Percentiles rank a stretch among this genome's conserved stretches.
Evolutionary conservation across 768 basidiomycete species (phyloP).

Genomic region (Amanita subjunquillea): DNA sequence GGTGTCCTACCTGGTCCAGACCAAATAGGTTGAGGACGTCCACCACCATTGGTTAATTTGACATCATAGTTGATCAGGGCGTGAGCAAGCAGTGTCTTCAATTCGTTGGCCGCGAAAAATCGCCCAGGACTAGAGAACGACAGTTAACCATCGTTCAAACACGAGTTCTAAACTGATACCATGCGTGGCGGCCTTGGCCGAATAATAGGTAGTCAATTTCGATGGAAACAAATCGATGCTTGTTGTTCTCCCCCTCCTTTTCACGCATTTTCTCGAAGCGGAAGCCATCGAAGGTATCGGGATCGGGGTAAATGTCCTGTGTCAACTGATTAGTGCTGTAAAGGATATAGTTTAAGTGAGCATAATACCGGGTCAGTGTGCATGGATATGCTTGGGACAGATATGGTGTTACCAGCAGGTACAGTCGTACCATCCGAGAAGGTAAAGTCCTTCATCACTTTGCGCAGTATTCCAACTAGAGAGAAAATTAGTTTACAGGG

Average conservation of each 20-base stretch:
- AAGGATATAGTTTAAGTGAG: neutral
- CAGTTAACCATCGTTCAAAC: neutral
- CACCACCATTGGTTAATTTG: constrained; percentile 15
- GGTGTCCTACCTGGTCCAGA: constrained; percentile 13
- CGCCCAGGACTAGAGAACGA: constrained; percentile 5
- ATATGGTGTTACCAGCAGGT: constrained; percentile 15
- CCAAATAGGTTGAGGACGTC: constrained; percentile 8
- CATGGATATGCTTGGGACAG: constrained; percentile 8
- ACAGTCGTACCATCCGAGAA: constrained; percentile 3
- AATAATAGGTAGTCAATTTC: too few species aligned
- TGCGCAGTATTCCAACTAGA: too few species aligned
- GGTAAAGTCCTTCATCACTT: too few species aligned
- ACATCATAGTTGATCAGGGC: constrained; percentile 24
- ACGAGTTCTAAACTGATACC: neutral
- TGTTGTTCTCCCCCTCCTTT: too few species aligned
- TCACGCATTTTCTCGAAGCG: too few species aligned
- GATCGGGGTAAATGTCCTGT: constrained; percentile 4
- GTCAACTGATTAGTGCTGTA: too few species aligned
- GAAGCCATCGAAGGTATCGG: too few species aligned
- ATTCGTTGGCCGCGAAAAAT: constrained; percentile 24
- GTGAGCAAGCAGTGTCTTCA: constrained; percentile 22
- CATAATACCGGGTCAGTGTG: constrained; percentile 2
- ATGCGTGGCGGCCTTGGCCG: neutral
- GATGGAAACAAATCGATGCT: too few species aligned
- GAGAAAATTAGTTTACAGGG: too few species aligned